These are phyloP conservation scores for Flaveria sonorensis DNA, from an alignment of 129 eudicot genomes.

Conservation along the genomic window DNA sequence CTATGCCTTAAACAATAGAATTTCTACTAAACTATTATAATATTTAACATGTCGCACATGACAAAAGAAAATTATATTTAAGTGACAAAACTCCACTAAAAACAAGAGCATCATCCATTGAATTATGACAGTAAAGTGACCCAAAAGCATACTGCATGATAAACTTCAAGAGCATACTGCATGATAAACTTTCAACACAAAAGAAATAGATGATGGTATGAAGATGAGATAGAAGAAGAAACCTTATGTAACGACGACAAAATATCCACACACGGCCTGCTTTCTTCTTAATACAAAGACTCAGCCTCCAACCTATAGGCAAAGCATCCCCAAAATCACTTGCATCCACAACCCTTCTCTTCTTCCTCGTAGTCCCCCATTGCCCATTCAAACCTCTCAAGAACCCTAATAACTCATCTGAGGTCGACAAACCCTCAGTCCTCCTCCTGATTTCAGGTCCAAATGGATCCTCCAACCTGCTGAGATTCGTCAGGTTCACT, in stretches of 20 bases:
- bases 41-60: not conserved
- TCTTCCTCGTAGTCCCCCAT: constrained; percentile 88
- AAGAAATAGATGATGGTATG: not conserved
- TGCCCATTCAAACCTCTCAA: constrained; percentile 59
- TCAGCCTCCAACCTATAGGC: constrained; percentile 80
- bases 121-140: not conserved
- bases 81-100: not conserved
- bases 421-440: constrained; percentile 51
- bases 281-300: constrained; percentile 68
- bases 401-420: constrained; percentile 67
- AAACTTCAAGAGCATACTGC: not conserved
- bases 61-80: not conserved
- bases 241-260: constrained; percentile 92
- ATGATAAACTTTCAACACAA: not conserved
- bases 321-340: constrained; percentile 63
- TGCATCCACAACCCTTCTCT: constrained; percentile 78
- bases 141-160: not conserved
- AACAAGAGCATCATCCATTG: constrained; percentile 2
- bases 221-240: constrained; percentile 7
- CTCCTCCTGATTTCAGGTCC: constrained; percentile 56
- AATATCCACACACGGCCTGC: constrained; percentile 58
- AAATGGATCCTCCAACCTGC: constrained; percentile 60
- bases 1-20: not conserved
- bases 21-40: constrained; percentile 6
- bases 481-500: constrained; percentile 54